Evolutionary conservation across 2,329 filamentous ascomycete species (phyloP).

Genomic region (Colletotrichum filicis): DNA sequence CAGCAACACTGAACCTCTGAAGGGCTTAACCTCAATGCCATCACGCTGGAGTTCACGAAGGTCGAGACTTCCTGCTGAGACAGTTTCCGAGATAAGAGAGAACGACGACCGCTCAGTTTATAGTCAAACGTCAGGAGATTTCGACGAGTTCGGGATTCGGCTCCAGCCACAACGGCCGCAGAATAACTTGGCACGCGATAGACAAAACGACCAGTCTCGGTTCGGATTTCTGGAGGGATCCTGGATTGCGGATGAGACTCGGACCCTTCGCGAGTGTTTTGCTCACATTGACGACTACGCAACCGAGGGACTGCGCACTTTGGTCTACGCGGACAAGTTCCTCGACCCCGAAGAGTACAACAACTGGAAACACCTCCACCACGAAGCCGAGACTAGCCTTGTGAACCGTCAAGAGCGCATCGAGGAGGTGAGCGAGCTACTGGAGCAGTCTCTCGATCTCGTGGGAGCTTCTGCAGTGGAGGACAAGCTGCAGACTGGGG

Average conservation of each 20-base stretch:
- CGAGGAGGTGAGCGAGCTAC: constrained; percentile 80
- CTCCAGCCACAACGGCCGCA: constrained; percentile 38
- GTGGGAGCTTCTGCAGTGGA: constrained; percentile 89
- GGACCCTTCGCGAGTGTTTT: constrained; percentile 83
- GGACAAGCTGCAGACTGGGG: constrained; percentile 87
- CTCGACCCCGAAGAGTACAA: constrained; percentile 78
- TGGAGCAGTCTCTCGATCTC: constrained; percentile 82
- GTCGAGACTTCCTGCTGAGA: constrained; percentile 66
- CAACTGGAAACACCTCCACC: constrained; percentile 79
- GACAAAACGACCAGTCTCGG: too few species aligned
- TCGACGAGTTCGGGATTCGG: constrained; percentile 56
- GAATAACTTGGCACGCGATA: neutral
- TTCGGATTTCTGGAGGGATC: constrained; percentile 55
- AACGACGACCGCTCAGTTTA: constrained; percentile 54
- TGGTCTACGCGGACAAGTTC: constrained; percentile 83
- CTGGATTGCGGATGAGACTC: constrained; percentile 61
- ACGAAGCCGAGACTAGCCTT: constrained; percentile 82
- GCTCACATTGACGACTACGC: constrained; percentile 91
- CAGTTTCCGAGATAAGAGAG: constrained; percentile 60
- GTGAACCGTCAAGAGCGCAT: constrained; percentile 79
- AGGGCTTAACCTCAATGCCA: constrained; percentile 66
- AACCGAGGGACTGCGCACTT: constrained; percentile 82
- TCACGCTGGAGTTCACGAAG: constrained; percentile 63
- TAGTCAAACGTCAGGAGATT: constrained; percentile 51
- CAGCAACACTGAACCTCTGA: constrained; percentile 65